These are phyloP conservation scores for Xylariaceae sp. DNA, from an alignment of 2,329 filamentous ascomycete species.

Conservation along the genomic window DNA sequence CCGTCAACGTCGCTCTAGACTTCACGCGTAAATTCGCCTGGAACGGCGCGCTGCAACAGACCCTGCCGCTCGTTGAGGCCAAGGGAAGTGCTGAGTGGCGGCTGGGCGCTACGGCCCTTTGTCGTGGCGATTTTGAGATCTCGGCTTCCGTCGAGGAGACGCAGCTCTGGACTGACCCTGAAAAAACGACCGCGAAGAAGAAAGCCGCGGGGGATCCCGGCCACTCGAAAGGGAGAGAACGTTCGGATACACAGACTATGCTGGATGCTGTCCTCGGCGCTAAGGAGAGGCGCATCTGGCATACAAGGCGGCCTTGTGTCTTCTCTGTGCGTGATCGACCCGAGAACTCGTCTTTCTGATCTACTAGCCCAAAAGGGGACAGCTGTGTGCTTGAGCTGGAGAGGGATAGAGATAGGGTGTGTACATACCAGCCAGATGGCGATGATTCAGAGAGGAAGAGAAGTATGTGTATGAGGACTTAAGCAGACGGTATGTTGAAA, in stretches of 20 bases:
- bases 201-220: conserved; percentile 12
- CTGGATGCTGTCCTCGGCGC: conserved; percentile 56
- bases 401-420: neutral
- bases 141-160: conserved; percentile 79
- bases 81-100: conserved; percentile 57
- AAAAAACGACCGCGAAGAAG: conserved; percentile 1
- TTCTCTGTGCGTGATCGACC: conserved; percentile 52
- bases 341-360: too few species aligned
- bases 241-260: conserved; percentile 54
- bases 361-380: conserved; percentile 8
- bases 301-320: conserved; percentile 54
- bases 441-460: neutral
- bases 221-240: conserved; percentile 23
- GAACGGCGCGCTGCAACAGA: conserved; percentile 78
- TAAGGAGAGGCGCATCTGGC: conserved; percentile 61
- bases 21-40: conserved; percentile 77
- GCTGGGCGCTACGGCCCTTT: conserved; percentile 71
- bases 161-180: conserved; percentile 42
- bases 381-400: neutral
- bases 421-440: neutral
- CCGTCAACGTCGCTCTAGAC: conserved; percentile 70
- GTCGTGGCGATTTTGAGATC: conserved; percentile 78
- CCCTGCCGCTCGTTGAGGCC: conserved; percentile 59
- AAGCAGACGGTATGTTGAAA: too few species aligned
- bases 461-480: too few species aligned